Conservation (phyloP, 2,329 filamentous ascomycete species). For the Monilinia vaccinii-corymbosi region DNA sequence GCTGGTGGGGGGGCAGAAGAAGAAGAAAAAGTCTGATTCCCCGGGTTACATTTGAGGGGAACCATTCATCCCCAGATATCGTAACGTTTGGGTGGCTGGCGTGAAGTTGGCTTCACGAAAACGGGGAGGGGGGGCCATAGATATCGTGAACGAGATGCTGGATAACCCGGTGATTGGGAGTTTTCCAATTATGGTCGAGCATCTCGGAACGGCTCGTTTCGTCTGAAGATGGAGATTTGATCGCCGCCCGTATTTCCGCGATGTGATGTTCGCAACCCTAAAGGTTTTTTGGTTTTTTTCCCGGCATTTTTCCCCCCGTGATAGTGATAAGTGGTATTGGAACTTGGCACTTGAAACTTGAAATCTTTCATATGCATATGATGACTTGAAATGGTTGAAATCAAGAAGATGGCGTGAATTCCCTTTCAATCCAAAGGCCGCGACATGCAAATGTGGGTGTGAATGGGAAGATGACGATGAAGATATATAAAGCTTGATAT, state of each 20-base stretch:
- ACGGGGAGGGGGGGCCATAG: background rate
- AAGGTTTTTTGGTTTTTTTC: too few species aligned
- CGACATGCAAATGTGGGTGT: too few species aligned
- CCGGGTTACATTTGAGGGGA: background rate
- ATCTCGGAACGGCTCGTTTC: background rate
- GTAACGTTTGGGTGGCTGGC: background rate
- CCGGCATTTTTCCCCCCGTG: too few species aligned
- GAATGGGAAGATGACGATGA: too few species aligned
- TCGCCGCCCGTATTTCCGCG: background rate
- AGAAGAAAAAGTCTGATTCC: too few species aligned
- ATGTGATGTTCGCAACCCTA: background rate
- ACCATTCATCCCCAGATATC: background rate
- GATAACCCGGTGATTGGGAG: slow-evolving; percentile 3
- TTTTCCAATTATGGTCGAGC: background rate
- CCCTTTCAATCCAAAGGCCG: too few species aligned
- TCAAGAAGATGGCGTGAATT: too few species aligned
- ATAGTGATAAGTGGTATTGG: too few species aligned
- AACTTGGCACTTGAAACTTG: too few species aligned
- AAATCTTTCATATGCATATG: too few species aligned
- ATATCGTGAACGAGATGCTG: background rate
- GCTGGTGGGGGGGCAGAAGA: background rate
- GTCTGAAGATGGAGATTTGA: background rate
- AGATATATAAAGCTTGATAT: too few species aligned
- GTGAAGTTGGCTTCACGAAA: background rate
- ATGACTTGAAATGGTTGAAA: too few species aligned